A percentile compares a stretch with the other conserved stretches of the same genome.
These are phyloP conservation scores for Alternaria brassicicola DNA, from an alignment of 2,329 filamentous ascomycete species.

Conservation along the genomic window DNA sequence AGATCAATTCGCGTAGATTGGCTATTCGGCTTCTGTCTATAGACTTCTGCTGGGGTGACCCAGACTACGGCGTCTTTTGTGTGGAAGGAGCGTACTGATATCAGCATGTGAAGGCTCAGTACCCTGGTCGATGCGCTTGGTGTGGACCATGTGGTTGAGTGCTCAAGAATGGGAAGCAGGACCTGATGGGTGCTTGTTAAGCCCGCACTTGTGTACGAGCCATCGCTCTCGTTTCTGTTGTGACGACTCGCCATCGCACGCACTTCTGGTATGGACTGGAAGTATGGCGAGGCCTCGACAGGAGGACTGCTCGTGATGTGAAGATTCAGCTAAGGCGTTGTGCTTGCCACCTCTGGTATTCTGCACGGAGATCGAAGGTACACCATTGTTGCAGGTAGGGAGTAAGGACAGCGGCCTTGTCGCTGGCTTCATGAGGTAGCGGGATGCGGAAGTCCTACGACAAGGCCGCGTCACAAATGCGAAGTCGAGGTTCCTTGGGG, in stretches of 20 bases:
- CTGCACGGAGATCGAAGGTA: slow-evolving; percentile 93
- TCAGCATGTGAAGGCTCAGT: slow-evolving; percentile 37
- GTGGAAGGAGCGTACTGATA: no score
- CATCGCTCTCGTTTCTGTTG: neutral
- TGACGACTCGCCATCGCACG: neutral
- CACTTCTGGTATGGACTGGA: neutral
- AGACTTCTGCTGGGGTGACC: no score
- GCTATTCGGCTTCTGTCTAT: no score
- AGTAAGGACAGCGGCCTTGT: slow-evolving; percentile 96
- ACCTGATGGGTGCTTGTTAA: neutral
- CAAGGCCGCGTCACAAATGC: slow-evolving; percentile 96
- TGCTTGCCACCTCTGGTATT: slow-evolving; percentile 98
- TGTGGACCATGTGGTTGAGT: slow-evolving; percentile 19
- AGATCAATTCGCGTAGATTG: neutral
- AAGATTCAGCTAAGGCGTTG: slow-evolving; percentile 54
- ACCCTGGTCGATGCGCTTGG: slow-evolving; percentile 38
- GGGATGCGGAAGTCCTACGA: slow-evolving; percentile 97
- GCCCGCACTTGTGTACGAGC: neutral
- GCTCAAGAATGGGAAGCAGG: neutral
- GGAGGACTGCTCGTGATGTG: neutral
- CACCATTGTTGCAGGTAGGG: slow-evolving; percentile 97
- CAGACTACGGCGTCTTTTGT: no score
- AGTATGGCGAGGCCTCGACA: neutral
- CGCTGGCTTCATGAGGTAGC: slow-evolving; percentile 93
- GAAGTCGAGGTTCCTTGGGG: slow-evolving; percentile 89